These are phyloP conservation scores for Candida sp. DNA, from an alignment of 1,139 yeast species.

Conservation along the genomic window DNA sequence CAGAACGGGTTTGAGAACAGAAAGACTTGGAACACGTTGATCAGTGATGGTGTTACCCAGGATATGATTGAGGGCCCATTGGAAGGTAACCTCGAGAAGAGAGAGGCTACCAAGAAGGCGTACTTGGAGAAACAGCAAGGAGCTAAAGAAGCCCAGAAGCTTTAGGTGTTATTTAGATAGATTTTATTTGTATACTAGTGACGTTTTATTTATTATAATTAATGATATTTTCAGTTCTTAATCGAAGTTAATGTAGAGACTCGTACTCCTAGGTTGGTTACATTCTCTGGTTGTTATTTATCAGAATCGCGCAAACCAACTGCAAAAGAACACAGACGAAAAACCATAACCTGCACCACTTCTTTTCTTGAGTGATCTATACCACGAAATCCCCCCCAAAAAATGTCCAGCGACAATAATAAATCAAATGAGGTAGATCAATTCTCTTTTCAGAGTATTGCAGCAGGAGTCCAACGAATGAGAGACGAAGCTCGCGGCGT, in stretches of 20 bases:
- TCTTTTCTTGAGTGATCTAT: neutral
- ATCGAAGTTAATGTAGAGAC: too few relatives aligned
- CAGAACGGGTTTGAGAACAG: slow-evolving; percentile 78
- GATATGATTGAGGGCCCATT: slow-evolving; percentile 48
- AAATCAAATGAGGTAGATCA: slow-evolving; percentile 34
- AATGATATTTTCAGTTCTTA: neutral
- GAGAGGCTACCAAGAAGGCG: slow-evolving; percentile 32
- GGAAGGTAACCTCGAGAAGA: slow-evolving; percentile 35
- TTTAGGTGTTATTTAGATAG: neutral
- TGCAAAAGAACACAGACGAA: neutral
- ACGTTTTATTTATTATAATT: too few relatives aligned
- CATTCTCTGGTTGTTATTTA: too few relatives aligned
- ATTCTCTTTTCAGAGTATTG: slow-evolving; percentile 65
- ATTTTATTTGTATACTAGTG: neutral
- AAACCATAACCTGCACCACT: neutral
- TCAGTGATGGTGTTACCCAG: slow-evolving; percentile 57
- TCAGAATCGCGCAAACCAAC: neutral
- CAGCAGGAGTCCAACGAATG: slow-evolving; percentile 64
- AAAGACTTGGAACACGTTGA: slow-evolving; percentile 27
- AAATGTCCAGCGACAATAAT: slow-evolving; percentile 7
- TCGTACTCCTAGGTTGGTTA: too few relatives aligned
- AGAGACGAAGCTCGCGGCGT: slow-evolving; percentile 33
- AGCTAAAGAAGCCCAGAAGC: neutral
- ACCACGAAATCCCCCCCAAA: neutral
- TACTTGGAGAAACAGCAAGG: slow-evolving; percentile 21